Evolutionary conservation across 768 basidiomycete species (phyloP), one percentile per base, ranked within the genome.

Genomic region (Sistotremastrum niveocremeum): DNA sequence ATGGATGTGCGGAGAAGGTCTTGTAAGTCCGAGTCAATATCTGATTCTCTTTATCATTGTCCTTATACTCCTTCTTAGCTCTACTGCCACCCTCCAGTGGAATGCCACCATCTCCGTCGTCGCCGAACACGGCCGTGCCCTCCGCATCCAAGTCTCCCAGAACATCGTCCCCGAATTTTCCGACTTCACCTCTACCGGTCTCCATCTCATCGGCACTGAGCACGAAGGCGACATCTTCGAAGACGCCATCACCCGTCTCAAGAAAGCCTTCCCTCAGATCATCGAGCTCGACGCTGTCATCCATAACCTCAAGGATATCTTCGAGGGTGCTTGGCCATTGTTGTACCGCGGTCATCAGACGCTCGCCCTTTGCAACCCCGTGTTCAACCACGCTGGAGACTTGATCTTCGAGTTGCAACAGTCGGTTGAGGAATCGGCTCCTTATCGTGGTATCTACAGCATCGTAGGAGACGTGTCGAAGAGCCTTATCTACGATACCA

Each of bases 341-440:
- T 54, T 51, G 47, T 59, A 51, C 41, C 54, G 54, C 35, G 54
- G 52, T 36, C 47, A 51, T 5, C 44, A 51, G 20, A 52, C 57
- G n/a, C 60, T 55, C 52, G 49, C 50, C 30, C 54, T 62, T 37
- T 48, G 56, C n/a, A 56, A 57, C 47, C 61, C 61, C 7, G 53
- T 55, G 3, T 62, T 62, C 56, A 61, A 57, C 50, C 34, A 44
- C 42, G 41, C 53, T 32, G 61, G 61, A 35, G 61, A 62, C 47
- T 44, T 62, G 29, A 37, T 61, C 9, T 58, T 61, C 52, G 57
- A 61, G 49, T 53, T 61, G 20, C 20, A 20, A 20, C 20, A 20
- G 20, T 20, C 20, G 1, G 20, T 20, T 2, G 20, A 20, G 20
- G 20, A 20, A 20, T 20, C 20, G 20, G 20, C 20, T 20, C 20